Conservation (phyloP, 129 eudicot species). For the Rutidosis leptorrhynchoides region DNA sequence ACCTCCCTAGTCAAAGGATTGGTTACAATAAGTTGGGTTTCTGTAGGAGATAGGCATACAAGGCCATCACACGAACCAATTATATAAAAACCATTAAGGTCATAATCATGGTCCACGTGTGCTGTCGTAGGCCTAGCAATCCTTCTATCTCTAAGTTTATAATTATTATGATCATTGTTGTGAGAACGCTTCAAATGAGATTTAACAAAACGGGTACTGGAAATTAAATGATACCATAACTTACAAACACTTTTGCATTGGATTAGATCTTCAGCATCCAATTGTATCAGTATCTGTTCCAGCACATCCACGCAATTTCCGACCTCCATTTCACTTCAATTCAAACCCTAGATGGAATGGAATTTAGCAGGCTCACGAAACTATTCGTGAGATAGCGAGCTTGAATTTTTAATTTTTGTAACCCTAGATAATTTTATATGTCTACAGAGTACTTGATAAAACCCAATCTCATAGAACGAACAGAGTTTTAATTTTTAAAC, state of each 20-base stretch:
- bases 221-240: background rate
- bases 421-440: too few species aligned
- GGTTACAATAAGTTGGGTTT: background rate
- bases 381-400: too few species aligned
- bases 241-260: background rate
- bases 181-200: background rate
- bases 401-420: too few species aligned
- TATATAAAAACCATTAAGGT: background rate
- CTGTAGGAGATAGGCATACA: background rate
- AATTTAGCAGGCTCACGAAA: too few species aligned
- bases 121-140: background rate
- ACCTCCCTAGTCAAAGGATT: background rate
- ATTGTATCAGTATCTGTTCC: background rate
- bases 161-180: background rate
- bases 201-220: background rate
- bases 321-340: background rate
- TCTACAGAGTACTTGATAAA: too few species aligned
- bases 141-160: background rate
- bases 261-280: background rate
- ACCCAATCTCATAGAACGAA: too few species aligned
- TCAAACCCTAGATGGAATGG: background rate
- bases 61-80: conserved; percentile 1
- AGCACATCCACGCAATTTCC: background rate
- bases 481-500: too few species aligned
- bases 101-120: background rate